Evolutionary conservation across 495 filamentous ascomycete species (phyloP).

Genomic region (Amniculicola lignicola): DNA sequence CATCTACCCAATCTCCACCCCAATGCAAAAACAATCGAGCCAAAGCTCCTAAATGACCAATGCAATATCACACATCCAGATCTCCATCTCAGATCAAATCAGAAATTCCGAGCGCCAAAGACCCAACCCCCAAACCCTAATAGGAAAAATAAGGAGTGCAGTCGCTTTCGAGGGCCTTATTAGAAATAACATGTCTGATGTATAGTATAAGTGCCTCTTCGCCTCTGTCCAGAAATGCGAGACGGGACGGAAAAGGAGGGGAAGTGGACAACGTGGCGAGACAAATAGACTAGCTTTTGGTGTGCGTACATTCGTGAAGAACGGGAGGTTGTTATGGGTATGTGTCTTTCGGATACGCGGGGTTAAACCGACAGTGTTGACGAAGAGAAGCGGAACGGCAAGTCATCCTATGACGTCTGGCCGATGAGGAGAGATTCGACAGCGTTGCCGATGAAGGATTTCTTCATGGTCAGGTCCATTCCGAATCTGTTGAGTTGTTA

Average conservation of each 20-base stretch:
- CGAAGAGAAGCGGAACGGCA: background rate
- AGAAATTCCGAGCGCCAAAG: background rate
- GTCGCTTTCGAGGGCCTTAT: background rate
- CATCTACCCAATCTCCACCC: no score
- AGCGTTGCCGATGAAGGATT: conserved; percentile 30
- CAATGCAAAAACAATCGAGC: background rate
- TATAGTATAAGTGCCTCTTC: no score
- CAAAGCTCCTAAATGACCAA: background rate
- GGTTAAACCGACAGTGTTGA: no score
- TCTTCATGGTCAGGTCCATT: conserved; percentile 31
- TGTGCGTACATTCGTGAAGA: background rate
- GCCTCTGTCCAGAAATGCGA: no score
- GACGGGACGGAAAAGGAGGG: no score
- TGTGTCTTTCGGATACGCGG: no score
- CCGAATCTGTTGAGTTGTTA: conserved; percentile 24
- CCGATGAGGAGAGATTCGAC: conserved; percentile 28
- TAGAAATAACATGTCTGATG: no score
- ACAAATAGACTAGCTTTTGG: no score
- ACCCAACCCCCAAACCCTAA: no score
- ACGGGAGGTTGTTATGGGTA: no score
- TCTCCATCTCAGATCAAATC: background rate
- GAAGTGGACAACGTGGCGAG: no score
- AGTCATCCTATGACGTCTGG: conserved; percentile 3
- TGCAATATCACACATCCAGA: background rate
- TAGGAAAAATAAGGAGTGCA: background rate